phyloP scores from a whole-genome alignment of 2,329 filamentous ascomycete genomes.

The Trichoderma semiorbis region DNA sequence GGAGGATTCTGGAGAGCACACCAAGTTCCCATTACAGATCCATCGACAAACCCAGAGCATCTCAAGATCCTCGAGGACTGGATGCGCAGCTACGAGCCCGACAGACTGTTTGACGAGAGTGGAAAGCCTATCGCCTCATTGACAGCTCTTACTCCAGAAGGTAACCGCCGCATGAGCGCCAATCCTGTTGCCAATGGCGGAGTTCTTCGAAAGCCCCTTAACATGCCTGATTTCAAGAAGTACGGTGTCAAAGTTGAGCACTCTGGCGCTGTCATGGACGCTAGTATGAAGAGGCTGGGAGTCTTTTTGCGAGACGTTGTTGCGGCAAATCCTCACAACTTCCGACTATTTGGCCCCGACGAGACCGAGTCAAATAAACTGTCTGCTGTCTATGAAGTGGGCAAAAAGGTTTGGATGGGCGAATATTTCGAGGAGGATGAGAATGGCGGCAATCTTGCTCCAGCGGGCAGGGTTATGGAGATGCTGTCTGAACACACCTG shows the following conservation, averaged over 20 bases:
- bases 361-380: slow-evolving; percentile 83
- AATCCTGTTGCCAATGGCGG: slow-evolving; percentile 75
- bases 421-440: slow-evolving; percentile 74
- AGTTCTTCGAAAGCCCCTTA: slow-evolving; percentile 61
- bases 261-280: slow-evolving; percentile 53
- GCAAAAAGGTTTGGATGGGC: slow-evolving; percentile 77
- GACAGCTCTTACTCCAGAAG: slow-evolving; percentile 60
- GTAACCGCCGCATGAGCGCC: slow-evolving; percentile 69
- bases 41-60: slow-evolving; percentile 61
- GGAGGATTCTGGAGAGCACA: slow-evolving; percentile 78
- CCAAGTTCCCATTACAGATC: slow-evolving; percentile 72
- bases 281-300: slow-evolving; percentile 69
- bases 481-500: slow-evolving; percentile 79
- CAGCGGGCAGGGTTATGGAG: slow-evolving; percentile 72
- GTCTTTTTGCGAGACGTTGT: slow-evolving; percentile 66
- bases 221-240: slow-evolving; percentile 65
- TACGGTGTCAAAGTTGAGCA: slow-evolving; percentile 63
- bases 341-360: slow-evolving; percentile 75
- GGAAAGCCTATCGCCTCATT: slow-evolving; percentile 63
- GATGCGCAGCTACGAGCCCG: slow-evolving; percentile 74
- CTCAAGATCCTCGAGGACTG: slow-evolving; percentile 68
- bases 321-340: slow-evolving; percentile 60
- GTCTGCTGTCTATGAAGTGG: slow-evolving; percentile 64
- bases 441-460: slow-evolving; percentile 70
- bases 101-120: slow-evolving; percentile 63